Evolutionary conservation across 768 basidiomycete species (phyloP).

Genomic region (Cantharellus cinnabarinus): DNA sequence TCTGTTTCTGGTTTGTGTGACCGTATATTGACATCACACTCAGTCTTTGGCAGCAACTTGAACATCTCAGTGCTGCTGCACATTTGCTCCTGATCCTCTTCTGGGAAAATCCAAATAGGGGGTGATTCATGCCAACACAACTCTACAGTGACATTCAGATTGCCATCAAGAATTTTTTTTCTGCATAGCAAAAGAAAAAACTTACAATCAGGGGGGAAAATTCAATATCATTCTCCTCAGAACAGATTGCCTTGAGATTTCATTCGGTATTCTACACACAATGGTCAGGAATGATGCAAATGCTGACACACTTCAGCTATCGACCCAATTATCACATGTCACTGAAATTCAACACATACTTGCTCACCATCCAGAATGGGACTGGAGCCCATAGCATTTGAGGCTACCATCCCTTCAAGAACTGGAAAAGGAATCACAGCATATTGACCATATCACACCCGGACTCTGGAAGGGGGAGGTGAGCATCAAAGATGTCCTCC

Average conservation of each 20-base stretch:
- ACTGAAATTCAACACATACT: no score
- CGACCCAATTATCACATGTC: no score
- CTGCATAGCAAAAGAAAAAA: constrained; percentile 19
- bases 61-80: no score
- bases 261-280: no score
- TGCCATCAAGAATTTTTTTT: constrained; percentile 3
- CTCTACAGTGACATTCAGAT: no score
- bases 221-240: constrained; percentile 22
- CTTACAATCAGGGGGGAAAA: constrained; percentile 15
- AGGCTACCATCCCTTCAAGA: no score
- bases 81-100: constrained; percentile 16
- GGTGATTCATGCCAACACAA: no score
- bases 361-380: no score
- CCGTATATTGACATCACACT: constrained; percentile 17
- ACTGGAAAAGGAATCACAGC: neutral
- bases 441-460: neutral
- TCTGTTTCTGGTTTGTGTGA: constrained; percentile 13
- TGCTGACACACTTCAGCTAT: no score
- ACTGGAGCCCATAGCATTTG: no score
- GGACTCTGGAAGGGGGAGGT: neutral
- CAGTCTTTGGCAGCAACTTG: constrained; percentile 11
- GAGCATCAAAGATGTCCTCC: neutral
- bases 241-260: constrained; percentile 4
- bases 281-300: no score
- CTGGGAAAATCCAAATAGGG: constrained; percentile 15